A percentile compares a stretch with the other conserved stretches of the same genome.
phyloP scores from a whole-genome alignment of 495 filamentous ascomycete genomes.

The Elaphomyces granulatus region DNA sequence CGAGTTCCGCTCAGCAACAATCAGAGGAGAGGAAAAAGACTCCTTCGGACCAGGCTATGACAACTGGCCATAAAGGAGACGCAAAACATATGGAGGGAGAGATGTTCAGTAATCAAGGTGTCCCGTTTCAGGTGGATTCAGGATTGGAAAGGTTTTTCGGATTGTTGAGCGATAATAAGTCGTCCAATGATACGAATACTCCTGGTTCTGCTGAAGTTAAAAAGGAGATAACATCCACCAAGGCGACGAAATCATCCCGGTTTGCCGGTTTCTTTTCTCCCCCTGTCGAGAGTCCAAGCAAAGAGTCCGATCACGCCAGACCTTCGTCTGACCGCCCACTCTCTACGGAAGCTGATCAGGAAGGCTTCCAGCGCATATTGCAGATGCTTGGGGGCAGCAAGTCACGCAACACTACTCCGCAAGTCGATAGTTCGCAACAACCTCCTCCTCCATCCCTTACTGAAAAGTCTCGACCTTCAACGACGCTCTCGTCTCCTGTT shows the following conservation, averaged over 20 bases:
- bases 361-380: constrained; percentile 78
- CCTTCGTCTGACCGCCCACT: constrained; percentile 24
- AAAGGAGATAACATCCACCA: constrained; percentile 14
- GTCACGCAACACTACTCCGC: constrained; percentile 29
- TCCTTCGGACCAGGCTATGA: constrained; percentile 15
- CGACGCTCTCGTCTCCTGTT: constrained; percentile 23
- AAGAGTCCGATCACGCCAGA: constrained; percentile 33
- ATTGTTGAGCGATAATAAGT: constrained; percentile 40
- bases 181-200: constrained; percentile 13
- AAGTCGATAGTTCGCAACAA: constrained; percentile 19
- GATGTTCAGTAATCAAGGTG: constrained; percentile 22
- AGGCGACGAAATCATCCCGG: constrained; percentile 48
- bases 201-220: constrained; percentile 18
- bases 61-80: constrained; percentile 19
- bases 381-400: constrained; percentile 53
- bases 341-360: constrained; percentile 59
- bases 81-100: constrained; percentile 23
- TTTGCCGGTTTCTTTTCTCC: constrained; percentile 74
- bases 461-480: constrained; percentile 20
- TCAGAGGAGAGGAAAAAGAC: constrained; percentile 36
- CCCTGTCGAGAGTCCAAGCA: constrained; percentile 40
- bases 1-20: constrained; percentile 25
- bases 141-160: constrained; percentile 73
- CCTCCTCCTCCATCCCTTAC: constrained; percentile 17
- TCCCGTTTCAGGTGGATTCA: constrained; percentile 39